Percentiles rank a stretch among this genome's conserved stretches.
Evolutionary conservation across 2,329 filamentous ascomycete genomes (phyloP).

Genomic region (Davidsoniella neocaledoniae): DNA sequence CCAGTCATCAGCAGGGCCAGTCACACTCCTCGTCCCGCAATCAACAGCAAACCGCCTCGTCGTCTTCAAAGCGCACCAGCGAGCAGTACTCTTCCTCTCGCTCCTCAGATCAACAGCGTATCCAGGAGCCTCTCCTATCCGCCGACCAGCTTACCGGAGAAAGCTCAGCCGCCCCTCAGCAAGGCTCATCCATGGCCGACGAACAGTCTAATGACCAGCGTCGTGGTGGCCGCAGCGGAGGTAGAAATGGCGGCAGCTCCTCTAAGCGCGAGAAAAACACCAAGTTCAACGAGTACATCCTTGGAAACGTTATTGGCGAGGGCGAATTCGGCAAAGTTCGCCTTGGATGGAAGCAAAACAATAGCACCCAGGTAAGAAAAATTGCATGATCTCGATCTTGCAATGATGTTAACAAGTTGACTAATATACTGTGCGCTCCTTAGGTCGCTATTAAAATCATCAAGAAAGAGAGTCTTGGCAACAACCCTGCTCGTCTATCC

Average conservation of each 20-base stretch:
- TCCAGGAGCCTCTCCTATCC: constrained; percentile 8
- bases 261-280: constrained; percentile 49
- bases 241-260: constrained; percentile 3
- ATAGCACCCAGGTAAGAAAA: constrained; percentile 54
- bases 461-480: constrained; percentile 74
- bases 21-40: background rate
- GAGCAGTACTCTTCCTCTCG: constrained; percentile 12
- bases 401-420: background rate
- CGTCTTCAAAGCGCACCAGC: background rate
- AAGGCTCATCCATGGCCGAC: constrained; percentile 19
- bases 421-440: background rate
- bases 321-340: constrained; percentile 99
- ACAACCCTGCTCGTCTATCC: constrained; percentile 73
- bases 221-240: constrained; percentile 6
- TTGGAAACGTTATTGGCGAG: constrained; percentile 91
- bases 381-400: background rate
- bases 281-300: constrained; percentile 87
- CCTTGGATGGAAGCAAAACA: constrained; percentile 93
- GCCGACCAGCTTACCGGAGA: constrained; percentile 14
- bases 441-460: constrained; percentile 97
- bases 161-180: constrained; percentile 28
- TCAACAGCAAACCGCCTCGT: background rate
- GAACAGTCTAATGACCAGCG: constrained; percentile 16
- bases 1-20: constrained; percentile 1
- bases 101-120: constrained; percentile 17